Base-by-base conservation (phyloP, 352 stramenopile genomes). In the Globisporangium nagaii region DNA sequence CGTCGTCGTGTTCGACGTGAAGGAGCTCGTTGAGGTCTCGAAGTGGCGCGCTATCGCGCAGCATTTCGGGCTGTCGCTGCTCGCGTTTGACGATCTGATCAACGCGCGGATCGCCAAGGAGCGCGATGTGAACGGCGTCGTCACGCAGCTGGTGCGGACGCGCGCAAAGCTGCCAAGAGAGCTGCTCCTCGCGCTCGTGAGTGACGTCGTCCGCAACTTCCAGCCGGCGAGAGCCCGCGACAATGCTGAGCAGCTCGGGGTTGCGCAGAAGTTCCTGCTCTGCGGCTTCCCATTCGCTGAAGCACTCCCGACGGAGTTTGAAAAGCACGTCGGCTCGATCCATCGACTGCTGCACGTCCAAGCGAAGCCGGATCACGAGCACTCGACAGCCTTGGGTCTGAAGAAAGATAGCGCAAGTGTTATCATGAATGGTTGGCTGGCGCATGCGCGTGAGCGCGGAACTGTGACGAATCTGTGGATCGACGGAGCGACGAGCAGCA, bases 221-320 rank as follows among this genome's bases (percentile, higher is more conserved):
- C 37, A 60, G 22, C n/a, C 24, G 0, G 30, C 8, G n/a, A 47
- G 13, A 9, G n/a, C 37, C 8, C 36, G 40, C 20, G 52, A 36
- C 41, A 25, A 51, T 19, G 15, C 20, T 4, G 25, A 43, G 13
- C 3, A 9, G 15, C 27, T 36, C 1, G 22, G 30, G 5, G 35
- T 41, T 22, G 37, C 43, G 0, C 71, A 79, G 34, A 72, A 73
- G 24, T 73, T 81, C 41, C 22, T 86, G 19, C n/a, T 86, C 10
- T 22, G 64, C 5, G 73, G 64, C 0, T 86, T 86, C 15, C 69
- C 71, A 17, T 75, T 68, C 66, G 45, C 37, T 2, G 22, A 70
- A 4, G 53, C 76, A 0, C 51, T 58, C 25, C 45, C 57, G 34
- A 42, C 25, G 1, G 63, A 65, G 19, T 50, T 84, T n/a, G 71